Percentiles rank a stretch among this genome's conserved stretches.
Evolutionary conservation across 306 rosid genomes (phyloP).

Genomic region (Malus fusca): DNA sequence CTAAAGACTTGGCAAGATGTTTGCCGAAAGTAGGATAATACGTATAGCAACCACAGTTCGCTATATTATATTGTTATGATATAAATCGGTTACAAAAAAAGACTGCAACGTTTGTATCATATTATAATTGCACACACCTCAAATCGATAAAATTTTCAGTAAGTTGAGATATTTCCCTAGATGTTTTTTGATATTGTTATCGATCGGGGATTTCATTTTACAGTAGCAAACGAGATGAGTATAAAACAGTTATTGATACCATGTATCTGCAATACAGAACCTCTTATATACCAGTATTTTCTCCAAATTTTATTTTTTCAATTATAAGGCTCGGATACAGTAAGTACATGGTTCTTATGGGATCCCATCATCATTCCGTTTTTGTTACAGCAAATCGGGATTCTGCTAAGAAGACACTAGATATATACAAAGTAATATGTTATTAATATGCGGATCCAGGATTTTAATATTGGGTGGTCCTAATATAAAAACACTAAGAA

Average conservation of each 20-base stretch:
- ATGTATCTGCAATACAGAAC: too few relatives aligned
- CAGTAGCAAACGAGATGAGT: too few relatives aligned
- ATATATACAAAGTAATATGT: neutral
- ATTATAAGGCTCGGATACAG: too few relatives aligned
- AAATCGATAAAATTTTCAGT: neutral
- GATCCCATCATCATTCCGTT: neutral
- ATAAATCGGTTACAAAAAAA: neutral
- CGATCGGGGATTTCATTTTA: too few relatives aligned
- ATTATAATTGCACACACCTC: neutral
- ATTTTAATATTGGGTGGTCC: too few relatives aligned
- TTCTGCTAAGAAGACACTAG: neutral
- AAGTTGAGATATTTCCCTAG: neutral
- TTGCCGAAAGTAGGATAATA: neutral
- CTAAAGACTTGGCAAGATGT: neutral
- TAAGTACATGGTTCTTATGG: neutral
- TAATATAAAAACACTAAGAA: too few relatives aligned
- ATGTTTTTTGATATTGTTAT: neutral
- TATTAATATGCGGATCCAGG: too few relatives aligned
- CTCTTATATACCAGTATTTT: too few relatives aligned
- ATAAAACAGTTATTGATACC: too few relatives aligned
- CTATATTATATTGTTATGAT: neutral
- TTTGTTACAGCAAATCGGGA: neutral
- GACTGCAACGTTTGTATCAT: neutral
- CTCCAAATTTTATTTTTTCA: too few relatives aligned
- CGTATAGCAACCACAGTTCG: neutral